Base-by-base conservation (phyloP, 2,329 filamentous ascomycete genomes). In the Volutella citrinella region DNA sequence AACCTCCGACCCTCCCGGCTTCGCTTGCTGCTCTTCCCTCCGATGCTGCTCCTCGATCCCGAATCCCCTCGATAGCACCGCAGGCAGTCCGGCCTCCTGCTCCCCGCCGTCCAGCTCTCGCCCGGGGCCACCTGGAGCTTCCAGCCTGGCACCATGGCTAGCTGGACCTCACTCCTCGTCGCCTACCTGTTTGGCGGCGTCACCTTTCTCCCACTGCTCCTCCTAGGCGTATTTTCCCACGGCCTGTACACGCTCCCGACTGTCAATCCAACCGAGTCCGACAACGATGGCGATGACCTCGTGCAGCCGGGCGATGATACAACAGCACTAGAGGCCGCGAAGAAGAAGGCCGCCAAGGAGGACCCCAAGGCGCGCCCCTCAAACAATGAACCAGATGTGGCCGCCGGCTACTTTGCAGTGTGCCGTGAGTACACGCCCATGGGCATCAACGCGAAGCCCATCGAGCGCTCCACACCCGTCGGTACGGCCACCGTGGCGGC, bases 371-470 rank as follows among this genome's bases (percentile, higher is more conserved):
- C 74, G 20, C 65, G 68, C 27, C 46, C 62, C 21, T n/a, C n/a
- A n/a, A 63, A 72, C 14, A 73, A 80, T 45, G 83, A 88, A 38
- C 72, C 80, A 20, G 87, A 94, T 55, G 85, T 89, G 24, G 87
- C 88, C 3, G 86, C 89, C 8, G 90, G 89, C 13, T 96, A 94
- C 65, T 96, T 96, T 61, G 87, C 89, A n/a, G 88, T 96, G 12
- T 94, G 87, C 57, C 79, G 90, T 57, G 89, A 95, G 66, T 96
- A 93, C 64, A 86, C 87, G 1, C 87, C 90, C 25, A 88, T 89
- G 57, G 90, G 89, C 25, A 83, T 95, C 60, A 94, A 94, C 68
- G 87, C 88, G 40, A 95, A 91, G 64, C 89, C 90, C 6, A 89
- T 91, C 38, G 90, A 95, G 65, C 78, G 88, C 40, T 79, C 82